A percentile compares a stretch with the other conserved stretches of the same genome.
phyloP scores from a whole-genome alignment of 495 filamentous ascomycete species.

The Penicillium robsamsonii region DNA sequence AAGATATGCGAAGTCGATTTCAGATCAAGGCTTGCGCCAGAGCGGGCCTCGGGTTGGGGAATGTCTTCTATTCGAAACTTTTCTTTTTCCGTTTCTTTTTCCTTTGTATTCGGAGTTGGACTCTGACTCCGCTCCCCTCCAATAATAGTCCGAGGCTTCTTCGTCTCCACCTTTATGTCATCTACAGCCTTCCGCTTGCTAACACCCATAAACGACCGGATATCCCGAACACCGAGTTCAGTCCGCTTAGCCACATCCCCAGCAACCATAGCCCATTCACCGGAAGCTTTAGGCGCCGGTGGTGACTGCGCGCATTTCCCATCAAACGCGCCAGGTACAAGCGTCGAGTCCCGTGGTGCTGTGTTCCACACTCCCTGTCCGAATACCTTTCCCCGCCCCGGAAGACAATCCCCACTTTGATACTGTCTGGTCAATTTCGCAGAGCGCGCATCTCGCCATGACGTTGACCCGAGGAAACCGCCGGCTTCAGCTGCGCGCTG shows the following conservation, averaged over 20 bases:
- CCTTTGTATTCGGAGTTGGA: background rate
- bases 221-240: slow-evolving; percentile 35
- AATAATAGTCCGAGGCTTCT: background rate
- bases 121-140: background rate
- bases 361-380: background rate
- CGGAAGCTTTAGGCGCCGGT: background rate
- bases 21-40: background rate
- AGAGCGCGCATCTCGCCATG: slow-evolving; percentile 69
- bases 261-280: slow-evolving; percentile 20
- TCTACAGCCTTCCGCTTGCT: slow-evolving; percentile 26
- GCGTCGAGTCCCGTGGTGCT: background rate
- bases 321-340: slow-evolving; percentile 18
- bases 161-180: slow-evolving; percentile 13
- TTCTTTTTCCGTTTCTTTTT: background rate
- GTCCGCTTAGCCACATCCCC: slow-evolving; percentile 19
- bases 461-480: slow-evolving; percentile 51
- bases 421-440: slow-evolving; percentile 70
- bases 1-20: slow-evolving; percentile 51
- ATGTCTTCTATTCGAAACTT: background rate
- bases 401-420: slow-evolving; percentile 25
- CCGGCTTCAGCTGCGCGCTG: slow-evolving; percentile 62
- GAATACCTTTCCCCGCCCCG: background rate
- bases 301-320: slow-evolving; percentile 15
- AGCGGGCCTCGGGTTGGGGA: background rate
- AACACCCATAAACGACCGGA: slow-evolving; percentile 39